Percentiles rank a stretch among this genome's conserved stretches.
phyloP scores from a whole-genome alignment of 1,284 basidiomycete species.

The Puccinia hordei region DNA sequence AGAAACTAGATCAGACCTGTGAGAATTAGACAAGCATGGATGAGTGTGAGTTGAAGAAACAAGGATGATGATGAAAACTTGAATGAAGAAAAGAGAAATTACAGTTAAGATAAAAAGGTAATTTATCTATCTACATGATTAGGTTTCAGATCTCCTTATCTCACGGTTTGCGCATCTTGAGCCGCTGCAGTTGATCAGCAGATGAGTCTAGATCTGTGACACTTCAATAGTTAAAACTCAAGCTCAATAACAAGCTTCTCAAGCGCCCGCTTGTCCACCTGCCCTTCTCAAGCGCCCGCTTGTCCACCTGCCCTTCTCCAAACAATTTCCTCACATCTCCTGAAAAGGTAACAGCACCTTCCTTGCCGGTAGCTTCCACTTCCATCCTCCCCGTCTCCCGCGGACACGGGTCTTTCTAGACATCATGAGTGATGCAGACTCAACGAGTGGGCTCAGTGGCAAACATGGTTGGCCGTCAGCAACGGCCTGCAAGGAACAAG shows the following conservation, averaged over 20 bases:
- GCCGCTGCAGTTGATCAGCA: neutral
- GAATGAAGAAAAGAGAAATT: too few species aligned
- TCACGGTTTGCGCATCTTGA: too few species aligned
- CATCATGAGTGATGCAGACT: constrained; percentile 14
- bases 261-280: neutral
- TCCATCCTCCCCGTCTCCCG: neutral
- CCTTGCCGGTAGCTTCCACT: neutral
- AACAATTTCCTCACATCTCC: neutral
- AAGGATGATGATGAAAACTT: too few species aligned
- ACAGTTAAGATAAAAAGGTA: too few species aligned
- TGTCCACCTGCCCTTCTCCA: neutral
- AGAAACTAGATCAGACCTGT: too few species aligned
- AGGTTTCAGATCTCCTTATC: too few species aligned
- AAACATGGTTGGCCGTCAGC: too few species aligned
- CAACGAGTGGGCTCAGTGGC: neutral
- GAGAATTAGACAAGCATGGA: too few species aligned
- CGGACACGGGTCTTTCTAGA: neutral
- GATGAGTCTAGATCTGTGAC: neutral
- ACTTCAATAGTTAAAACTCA: neutral
- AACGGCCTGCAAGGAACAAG: neutral
- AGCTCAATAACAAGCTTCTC: neutral
- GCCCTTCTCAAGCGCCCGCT: neutral
- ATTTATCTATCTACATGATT: too few species aligned
- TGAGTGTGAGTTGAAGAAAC: too few species aligned
- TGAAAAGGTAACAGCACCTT: neutral